Evolutionary conservation across 306 rosid genomes (phyloP), one percentile per base, ranked within the genome.

Genomic region (Styphnolobium japonicum): DNA sequence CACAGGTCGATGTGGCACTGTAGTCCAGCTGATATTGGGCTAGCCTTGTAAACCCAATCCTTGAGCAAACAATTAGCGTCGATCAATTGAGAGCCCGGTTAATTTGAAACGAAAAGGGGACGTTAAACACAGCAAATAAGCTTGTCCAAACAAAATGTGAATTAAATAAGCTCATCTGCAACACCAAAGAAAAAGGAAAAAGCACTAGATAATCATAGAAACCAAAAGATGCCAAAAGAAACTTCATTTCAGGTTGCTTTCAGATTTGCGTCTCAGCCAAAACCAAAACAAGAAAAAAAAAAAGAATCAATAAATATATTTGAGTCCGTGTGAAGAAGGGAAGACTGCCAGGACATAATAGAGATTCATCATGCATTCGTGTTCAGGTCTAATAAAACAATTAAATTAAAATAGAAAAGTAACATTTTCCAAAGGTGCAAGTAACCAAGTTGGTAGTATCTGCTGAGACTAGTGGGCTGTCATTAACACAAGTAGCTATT

Each of bases 381-480:
- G 71, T 31, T 46, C 4, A 56, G 45, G 40, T 1, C 18, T 3
- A 73, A 74, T 10, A 25, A 16, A 10, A 31, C 48, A 9, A 1
- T 19, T 4, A 21, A 22, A 23, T 7, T 3, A 56, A 25, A 23
- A 14, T 45, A 45, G 10, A 46, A 68, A 2, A 4, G 7, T 8
- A 48, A 10, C 37, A 43, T 56, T 16, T 55, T 0, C 12, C 23
- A 46, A 15, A 46, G 31, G 21, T 46, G 71, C 63, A 79, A 69
- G 82, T 2, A 58, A 79, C 53, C 83, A 42, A 68, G 52, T 80
- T 71, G 58, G 16, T 14, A 29, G 49, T 12, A 36, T 62, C 4
- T 33, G 9, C 29, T 63, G 9, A 33, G 0, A 55, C 2, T 52
- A 39, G 61, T 64, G 65, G 43, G 48, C 67, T 27, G 55, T 61